Base-by-base conservation (phyloP, 202 grass and related monocot genomes). In the Brachypodium distachyon region DNA sequence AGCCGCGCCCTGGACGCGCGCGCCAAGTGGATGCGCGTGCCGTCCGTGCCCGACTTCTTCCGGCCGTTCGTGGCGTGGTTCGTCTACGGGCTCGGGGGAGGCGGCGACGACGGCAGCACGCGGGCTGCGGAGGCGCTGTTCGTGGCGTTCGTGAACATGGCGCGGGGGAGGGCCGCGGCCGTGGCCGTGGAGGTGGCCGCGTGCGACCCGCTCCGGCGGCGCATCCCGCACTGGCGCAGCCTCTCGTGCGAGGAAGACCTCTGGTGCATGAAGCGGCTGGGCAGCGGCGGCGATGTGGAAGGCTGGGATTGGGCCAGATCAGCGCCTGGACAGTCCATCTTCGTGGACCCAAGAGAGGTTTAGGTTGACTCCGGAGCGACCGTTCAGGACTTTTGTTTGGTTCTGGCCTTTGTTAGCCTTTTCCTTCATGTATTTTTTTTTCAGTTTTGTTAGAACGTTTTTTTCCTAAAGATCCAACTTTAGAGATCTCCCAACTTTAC, bases 291-390 rank as follows among this genome's bases (percentile, higher is more conserved):
- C 28, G 57, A 83, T 31, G 80, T 57, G 55, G 87, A 82, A 36
- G 77, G 76, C 1, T 89, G 90, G 61, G 87, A 97, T n/a, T 97
- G 93, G 93, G 64, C 82, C 72, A 97, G 74, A 73, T 93, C 93
- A 27, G 63, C 82, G 1, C 73, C 80, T 17, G 87, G 79, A 2
- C 38, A 3, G 5, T 86, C 93, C 36, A 90, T 97, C 70, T 93
- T 97, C 78, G 90, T 93, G 74, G 93, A 97, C 72, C 93, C 93
- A 25, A 75, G 93, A 37, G 93, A 97, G 79, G 90, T 97, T 17
- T 97, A n/a, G 82, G 90, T 26, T 40, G 32, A 44, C 77, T 48
- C 64, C 4, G 46, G 33, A 11, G 18, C 18, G 41, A 59, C 73
- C 50, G 73, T 39, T n/a, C n/a, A n/a, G n/a, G n/a, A n/a, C n/a